These are phyloP conservation scores for Aspergillus terreus DNA, from an alignment of 2,329 filamentous ascomycete genomes.

Conservation along the genomic window DNA sequence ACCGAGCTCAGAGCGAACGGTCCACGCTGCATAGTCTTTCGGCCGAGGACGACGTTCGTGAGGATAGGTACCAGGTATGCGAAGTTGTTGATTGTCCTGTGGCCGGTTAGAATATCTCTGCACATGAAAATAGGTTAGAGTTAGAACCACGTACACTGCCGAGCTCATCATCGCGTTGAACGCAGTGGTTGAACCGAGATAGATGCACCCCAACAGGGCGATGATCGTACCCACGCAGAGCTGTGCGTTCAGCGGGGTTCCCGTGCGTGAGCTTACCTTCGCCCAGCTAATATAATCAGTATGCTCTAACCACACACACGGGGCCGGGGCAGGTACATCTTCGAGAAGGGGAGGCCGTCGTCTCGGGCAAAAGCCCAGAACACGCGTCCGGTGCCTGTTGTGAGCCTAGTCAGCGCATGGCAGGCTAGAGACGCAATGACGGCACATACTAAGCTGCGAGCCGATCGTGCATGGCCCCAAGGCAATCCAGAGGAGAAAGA, in stretches of 20 bases:
- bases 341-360: slow-evolving; percentile 37
- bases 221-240: slow-evolving; percentile 48
- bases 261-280: slow-evolving; percentile 41
- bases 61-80: slow-evolving; percentile 47
- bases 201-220: slow-evolving; percentile 60
- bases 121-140: background rate
- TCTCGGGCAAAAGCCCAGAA: slow-evolving; percentile 60
- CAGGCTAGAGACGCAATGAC: slow-evolving; percentile 10
- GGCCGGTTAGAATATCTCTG: background rate
- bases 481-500: slow-evolving; percentile 39
- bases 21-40: slow-evolving; percentile 41
- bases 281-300: slow-evolving; percentile 24
- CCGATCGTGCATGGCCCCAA: slow-evolving; percentile 32
- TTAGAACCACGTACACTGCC: slow-evolving; percentile 11
- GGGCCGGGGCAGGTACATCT: slow-evolving; percentile 12
- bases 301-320: background rate
- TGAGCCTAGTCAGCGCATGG: background rate
- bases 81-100: slow-evolving; percentile 45
- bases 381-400: slow-evolving; percentile 49
- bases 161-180: slow-evolving; percentile 54
- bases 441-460: slow-evolving; percentile 27
- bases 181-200: slow-evolving; percentile 63
- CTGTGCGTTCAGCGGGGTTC: slow-evolving; percentile 54
- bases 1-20: slow-evolving; percentile 44
- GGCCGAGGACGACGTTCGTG: slow-evolving; percentile 44